A percentile compares a stretch with the other conserved stretches of the same genome.
Conservation (phyloP, 768 basidiomycete genomes). For the Kondoa malvinella region DNA sequence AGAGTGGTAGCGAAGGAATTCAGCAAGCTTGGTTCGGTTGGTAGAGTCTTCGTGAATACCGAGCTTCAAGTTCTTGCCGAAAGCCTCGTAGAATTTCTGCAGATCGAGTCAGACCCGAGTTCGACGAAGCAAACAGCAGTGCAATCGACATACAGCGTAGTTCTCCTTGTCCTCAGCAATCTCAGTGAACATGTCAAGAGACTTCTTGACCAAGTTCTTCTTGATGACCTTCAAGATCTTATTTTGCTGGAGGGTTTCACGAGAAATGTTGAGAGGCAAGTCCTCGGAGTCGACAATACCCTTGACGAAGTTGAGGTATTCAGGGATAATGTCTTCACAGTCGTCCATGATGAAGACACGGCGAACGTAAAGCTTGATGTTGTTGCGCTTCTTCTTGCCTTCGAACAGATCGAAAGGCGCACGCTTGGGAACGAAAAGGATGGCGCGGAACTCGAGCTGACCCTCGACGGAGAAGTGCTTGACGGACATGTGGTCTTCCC, state of each 20-base stretch:
- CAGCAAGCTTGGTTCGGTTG: slow-evolving; percentile 97
- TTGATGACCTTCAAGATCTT: slow-evolving; percentile 99
- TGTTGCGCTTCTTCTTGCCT: slow-evolving; percentile 99
- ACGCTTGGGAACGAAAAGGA: slow-evolving; percentile 90
- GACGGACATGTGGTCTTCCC: slow-evolving; percentile 98
- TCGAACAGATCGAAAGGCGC: slow-evolving; percentile 99
- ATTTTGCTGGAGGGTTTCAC: slow-evolving; percentile 99
- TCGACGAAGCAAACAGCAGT: not conserved
- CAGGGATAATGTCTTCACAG: slow-evolving; percentile 96
- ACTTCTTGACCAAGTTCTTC: slow-evolving; percentile 98
- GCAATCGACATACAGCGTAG: slow-evolving; percentile 29
- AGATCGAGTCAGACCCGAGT: slow-evolving; percentile 38
- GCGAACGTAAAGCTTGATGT: slow-evolving; percentile 99
- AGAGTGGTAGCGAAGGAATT: slow-evolving; percentile 95
- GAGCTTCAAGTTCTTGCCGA: slow-evolving; percentile 94
- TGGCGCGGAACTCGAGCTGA: slow-evolving; percentile 99
- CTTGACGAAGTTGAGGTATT: slow-evolving; percentile 99
- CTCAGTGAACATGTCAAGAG: slow-evolving; percentile 81
- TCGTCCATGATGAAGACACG: slow-evolving; percentile 99
- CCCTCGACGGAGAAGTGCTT: slow-evolving; percentile 99
- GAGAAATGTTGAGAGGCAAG: slow-evolving; percentile 97
- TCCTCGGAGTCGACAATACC: slow-evolving; percentile 98
- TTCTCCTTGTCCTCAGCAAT: slow-evolving; percentile 99
- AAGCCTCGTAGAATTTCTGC: slow-evolving; percentile 91
- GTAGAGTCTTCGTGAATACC: slow-evolving; percentile 98